Conservation (phyloP, 768 basidiomycete genomes). For the Pleurotus ostreatus region DNA sequence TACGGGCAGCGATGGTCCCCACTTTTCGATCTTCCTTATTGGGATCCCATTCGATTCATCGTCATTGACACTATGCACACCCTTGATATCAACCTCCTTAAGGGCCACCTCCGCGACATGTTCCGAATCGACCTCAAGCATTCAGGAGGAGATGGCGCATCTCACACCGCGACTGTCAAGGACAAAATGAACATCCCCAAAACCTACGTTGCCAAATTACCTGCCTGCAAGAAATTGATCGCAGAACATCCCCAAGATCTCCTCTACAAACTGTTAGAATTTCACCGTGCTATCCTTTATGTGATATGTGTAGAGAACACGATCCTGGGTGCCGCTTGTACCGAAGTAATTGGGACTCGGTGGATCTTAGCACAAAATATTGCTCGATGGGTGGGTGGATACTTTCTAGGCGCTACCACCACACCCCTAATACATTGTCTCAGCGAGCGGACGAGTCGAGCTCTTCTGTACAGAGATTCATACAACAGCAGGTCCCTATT, state of each 20-base stretch:
- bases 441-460: conserved; percentile 1
- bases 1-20: conserved; percentile 25
- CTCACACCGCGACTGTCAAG: not conserved
- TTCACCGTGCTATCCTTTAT: not conserved
- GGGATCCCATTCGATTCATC: conserved; percentile 25
- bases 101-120: conserved; percentile 25
- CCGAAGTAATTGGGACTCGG: not conserved
- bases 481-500: not conserved
- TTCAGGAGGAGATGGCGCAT: not conserved
- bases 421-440: not conserved
- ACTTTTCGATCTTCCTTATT: conserved; percentile 33
- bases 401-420: not conserved
- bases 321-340: not conserved
- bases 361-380: not conserved
- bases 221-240: not conserved
- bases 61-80: conserved; percentile 39
- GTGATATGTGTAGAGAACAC: not conserved
- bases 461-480: not conserved
- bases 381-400: not conserved
- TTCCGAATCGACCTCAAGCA: conserved; percentile 17
- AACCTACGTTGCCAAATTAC: not conserved
- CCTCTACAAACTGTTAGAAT: not conserved
- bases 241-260: not conserved
- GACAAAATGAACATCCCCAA: not conserved
- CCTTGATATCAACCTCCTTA: conserved; percentile 27